These are phyloP conservation scores for Ascochyta koolunga DNA, from an alignment of 2,329 filamentous ascomycete species.

Conservation along the genomic window DNA sequence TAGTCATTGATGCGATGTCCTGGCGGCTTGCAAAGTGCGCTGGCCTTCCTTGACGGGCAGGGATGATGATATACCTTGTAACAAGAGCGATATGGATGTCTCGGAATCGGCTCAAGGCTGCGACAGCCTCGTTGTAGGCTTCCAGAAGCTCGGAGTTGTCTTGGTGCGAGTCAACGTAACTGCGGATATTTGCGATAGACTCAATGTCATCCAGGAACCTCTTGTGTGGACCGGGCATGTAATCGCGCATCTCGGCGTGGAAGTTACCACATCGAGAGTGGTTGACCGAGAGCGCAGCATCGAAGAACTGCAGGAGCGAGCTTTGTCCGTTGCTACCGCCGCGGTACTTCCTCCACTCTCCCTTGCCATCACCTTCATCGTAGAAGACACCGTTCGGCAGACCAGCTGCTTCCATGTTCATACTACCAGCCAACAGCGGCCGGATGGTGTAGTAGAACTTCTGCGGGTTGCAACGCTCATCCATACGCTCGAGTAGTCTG, in stretches of 20 bases:
- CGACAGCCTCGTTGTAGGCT: conserved; percentile 56
- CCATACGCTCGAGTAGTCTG: conserved; percentile 56
- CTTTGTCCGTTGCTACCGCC: conserved; percentile 63
- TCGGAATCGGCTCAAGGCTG: conserved; percentile 54
- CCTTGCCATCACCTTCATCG: conserved; percentile 56
- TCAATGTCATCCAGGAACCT: conserved; percentile 58
- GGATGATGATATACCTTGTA: conserved; percentile 59
- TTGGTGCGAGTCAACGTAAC: conserved; percentile 49
- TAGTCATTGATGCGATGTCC: conserved; percentile 56
- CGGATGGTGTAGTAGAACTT: conserved; percentile 61
- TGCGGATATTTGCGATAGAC: conserved; percentile 53
- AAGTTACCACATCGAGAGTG: conserved; percentile 50
- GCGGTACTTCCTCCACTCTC: conserved; percentile 58
- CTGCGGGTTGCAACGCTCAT: conserved; percentile 56
- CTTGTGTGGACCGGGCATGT: conserved; percentile 61
- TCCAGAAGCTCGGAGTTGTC: conserved; percentile 44
- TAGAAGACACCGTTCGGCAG: conserved; percentile 60
- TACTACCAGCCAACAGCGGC: conserved; percentile 59
- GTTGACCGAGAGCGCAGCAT: conserved; percentile 58
- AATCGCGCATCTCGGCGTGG: conserved; percentile 57
- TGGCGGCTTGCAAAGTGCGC: conserved; percentile 33
- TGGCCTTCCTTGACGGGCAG: conserved; percentile 39
- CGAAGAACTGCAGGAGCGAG: conserved; percentile 61
- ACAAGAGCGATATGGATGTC: conserved; percentile 61
- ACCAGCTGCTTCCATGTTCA: conserved; percentile 60